phyloP scores from a whole-genome alignment of 2,329 filamentous ascomycete genomes.

The Xylaria sp. region DNA sequence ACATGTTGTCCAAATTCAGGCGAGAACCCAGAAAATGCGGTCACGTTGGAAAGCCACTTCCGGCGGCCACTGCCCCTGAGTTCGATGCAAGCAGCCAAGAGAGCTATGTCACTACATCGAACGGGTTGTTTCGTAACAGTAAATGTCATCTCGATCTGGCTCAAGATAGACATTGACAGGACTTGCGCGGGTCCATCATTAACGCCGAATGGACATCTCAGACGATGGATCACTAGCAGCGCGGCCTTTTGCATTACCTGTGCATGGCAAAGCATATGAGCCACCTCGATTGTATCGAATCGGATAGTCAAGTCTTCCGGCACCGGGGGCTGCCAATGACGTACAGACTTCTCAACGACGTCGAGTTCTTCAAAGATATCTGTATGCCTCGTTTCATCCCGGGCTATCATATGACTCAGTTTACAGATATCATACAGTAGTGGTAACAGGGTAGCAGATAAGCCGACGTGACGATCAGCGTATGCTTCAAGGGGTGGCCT shows the following conservation, averaged over 20 bases:
- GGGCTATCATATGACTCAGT: background rate
- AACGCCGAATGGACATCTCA: constrained; percentile 9
- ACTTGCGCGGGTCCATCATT: constrained; percentile 2
- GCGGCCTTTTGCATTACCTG: constrained; percentile 9
- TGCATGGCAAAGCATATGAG: constrained; percentile 18
- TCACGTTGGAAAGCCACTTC: constrained; percentile 4
- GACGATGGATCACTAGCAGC: constrained; percentile 10
- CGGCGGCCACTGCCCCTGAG: background rate
- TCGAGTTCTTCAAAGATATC: constrained; percentile 1
- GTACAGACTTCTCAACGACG: constrained; percentile 9
- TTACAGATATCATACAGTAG: constrained; percentile 17
- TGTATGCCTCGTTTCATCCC: background rate
- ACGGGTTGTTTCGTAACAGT: constrained; percentile 15
- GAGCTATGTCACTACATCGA: constrained; percentile 7
- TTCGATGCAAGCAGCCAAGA: constrained; percentile 18
- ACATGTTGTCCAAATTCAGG: constrained; percentile 14
- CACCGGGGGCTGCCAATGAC: constrained; percentile 5
- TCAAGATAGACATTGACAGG: background rate
- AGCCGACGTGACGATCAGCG: constrained; percentile 11
- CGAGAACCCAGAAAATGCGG: constrained; percentile 6
- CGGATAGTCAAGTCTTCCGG: constrained; percentile 11
- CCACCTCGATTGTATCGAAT: constrained; percentile 1
- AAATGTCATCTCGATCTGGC: constrained; percentile 13
- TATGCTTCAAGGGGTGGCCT: background rate
- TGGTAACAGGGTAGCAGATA: constrained; percentile 12